phyloP scores from a whole-genome alignment of 2,329 filamentous ascomycete species.

The Trematosphaeria pertusa region DNA sequence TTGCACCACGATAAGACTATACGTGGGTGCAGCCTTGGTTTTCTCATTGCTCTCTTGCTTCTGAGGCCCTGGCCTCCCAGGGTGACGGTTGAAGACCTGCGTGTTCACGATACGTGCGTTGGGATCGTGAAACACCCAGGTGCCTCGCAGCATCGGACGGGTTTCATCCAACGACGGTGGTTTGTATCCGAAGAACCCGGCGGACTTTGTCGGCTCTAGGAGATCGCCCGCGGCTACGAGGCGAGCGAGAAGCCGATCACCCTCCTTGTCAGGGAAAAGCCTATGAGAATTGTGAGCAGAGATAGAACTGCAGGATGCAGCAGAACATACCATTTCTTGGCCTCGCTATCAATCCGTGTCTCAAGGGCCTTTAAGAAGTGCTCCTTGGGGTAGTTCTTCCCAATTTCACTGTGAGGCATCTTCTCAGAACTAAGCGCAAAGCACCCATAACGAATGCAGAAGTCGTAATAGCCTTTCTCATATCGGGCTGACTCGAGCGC shows the following conservation, averaged over 20 bases:
- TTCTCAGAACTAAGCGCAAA: constrained; percentile 27
- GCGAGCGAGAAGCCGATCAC: constrained; percentile 27
- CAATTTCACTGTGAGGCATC: constrained; percentile 18
- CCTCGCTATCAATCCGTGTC: constrained; percentile 11
- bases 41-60: constrained; percentile 4
- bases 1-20: constrained; percentile 30
- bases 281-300: constrained; percentile 13
- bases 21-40: neutral
- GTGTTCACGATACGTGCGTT: constrained; percentile 13
- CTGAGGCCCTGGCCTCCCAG: constrained; percentile 14
- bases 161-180: constrained; percentile 24
- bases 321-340: constrained; percentile 34
- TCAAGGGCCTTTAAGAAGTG: constrained; percentile 25
- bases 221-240: constrained; percentile 25
- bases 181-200: constrained; percentile 23
- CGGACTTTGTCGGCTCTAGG: constrained; percentile 31
- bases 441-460: constrained; percentile 36
- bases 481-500: constrained; percentile 30
- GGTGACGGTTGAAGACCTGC: constrained; percentile 10
- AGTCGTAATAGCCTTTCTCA: constrained; percentile 34
- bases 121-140: constrained; percentile 39
- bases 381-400: constrained; percentile 18
- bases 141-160: constrained; percentile 32
- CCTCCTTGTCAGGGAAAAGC: constrained; percentile 25
- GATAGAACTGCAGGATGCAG: neutral